Conservation (phyloP, 2,329 filamentous ascomycete genomes). For the Trichoderma pleuroti region DNA sequence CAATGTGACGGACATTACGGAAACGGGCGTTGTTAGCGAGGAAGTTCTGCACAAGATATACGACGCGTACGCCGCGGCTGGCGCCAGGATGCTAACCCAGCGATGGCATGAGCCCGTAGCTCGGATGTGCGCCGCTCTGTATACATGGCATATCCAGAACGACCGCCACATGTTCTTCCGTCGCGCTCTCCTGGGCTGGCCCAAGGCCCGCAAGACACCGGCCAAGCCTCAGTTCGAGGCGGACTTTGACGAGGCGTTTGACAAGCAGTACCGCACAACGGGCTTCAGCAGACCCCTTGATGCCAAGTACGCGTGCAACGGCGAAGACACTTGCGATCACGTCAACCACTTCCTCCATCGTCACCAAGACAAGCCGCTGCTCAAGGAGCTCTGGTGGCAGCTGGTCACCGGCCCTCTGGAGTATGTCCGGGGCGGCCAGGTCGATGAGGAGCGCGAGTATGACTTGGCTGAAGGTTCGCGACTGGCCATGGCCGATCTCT, state of each 20-base stretch:
- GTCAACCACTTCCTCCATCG: slow-evolving; percentile 19
- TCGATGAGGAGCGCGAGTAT: slow-evolving; percentile 20
- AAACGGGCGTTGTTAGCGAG: slow-evolving; percentile 23
- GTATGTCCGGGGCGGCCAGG: slow-evolving; percentile 21
- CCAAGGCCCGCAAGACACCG: slow-evolving; percentile 29
- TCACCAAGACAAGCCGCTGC: slow-evolving; percentile 11
- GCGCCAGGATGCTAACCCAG: slow-evolving; percentile 31
- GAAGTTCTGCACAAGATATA: slow-evolving; percentile 22
- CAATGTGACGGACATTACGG: slow-evolving; percentile 22
- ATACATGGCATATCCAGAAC: slow-evolving; percentile 34
- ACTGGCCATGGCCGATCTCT: slow-evolving; percentile 25
- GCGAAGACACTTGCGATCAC: slow-evolving; percentile 24
- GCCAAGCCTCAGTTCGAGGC: slow-evolving; percentile 26
- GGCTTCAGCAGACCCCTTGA: slow-evolving; percentile 27
- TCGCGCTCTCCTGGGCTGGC: slow-evolving; percentile 30
- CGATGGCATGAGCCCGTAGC: slow-evolving; percentile 33
- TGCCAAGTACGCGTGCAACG: slow-evolving; percentile 21
- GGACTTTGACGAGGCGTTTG: slow-evolving; percentile 32
- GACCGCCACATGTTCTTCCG: slow-evolving; percentile 33
- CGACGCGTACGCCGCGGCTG: slow-evolving; percentile 23
- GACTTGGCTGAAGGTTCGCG: slow-evolving; percentile 20
- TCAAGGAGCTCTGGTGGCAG: slow-evolving; percentile 21
- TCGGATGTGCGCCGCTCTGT: slow-evolving; percentile 31
- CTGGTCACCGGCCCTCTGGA: slow-evolving; percentile 22
- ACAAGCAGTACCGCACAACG: slow-evolving; percentile 28